phyloP scores from a whole-genome alignment of 257 asterid genomes.

The Salvia rosmarinus region DNA sequence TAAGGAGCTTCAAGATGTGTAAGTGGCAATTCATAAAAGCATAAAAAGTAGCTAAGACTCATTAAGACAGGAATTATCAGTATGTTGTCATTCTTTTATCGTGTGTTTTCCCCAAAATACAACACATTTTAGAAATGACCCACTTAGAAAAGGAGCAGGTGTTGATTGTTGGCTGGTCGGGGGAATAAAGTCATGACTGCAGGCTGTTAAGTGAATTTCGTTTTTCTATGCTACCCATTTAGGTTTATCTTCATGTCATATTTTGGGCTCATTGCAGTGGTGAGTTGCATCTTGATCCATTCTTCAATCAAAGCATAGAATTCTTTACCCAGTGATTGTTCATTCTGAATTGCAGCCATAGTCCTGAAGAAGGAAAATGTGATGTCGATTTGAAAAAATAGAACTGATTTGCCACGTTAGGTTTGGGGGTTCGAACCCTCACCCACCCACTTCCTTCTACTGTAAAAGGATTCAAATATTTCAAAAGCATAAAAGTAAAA shows the following conservation, averaged over 20 bases:
- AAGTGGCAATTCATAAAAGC: neutral
- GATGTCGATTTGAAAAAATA: neutral
- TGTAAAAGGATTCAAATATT: neutral
- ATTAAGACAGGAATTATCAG: neutral
- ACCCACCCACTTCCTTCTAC: neutral
- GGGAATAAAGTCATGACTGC: neutral
- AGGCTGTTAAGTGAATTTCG: neutral
- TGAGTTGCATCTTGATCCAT: neutral
- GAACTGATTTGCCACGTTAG: neutral
- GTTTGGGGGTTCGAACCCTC: neutral
- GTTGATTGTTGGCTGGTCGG: neutral
- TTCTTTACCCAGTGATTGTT: neutral
- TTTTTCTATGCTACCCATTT: neutral
- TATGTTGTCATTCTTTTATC: neutral
- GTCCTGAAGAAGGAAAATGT: neutral
- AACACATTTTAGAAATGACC: neutral
- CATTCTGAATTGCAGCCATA: neutral
- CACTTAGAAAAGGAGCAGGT: conserved; percentile 11
- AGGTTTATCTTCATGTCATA: neutral
- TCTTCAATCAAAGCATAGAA: neutral
- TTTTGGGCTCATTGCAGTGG: neutral
- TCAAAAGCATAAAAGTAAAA: neutral
- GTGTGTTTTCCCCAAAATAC: neutral
- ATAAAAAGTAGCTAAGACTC: neutral
- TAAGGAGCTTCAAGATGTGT: neutral